Evolutionary conservation across 805 yeast species (phyloP).

Genomic region (Candida koratica): DNA sequence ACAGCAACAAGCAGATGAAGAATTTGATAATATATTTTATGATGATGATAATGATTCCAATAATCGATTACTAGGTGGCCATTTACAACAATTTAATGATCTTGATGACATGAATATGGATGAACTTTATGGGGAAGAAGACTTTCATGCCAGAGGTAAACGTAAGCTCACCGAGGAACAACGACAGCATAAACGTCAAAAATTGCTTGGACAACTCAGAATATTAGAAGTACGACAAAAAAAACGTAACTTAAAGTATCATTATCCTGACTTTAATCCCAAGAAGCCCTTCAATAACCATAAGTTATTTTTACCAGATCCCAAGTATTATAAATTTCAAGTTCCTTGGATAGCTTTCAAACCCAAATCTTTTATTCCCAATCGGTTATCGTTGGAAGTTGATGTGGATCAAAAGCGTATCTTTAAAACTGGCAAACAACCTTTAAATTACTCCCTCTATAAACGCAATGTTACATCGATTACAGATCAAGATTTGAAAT

Average conservation of each 20-base stretch:
- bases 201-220: conserved; percentile 25
- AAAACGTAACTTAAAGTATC: conserved; percentile 35
- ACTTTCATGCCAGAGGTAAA: conserved; percentile 2
- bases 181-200: conserved; percentile 23
- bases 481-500: conserved; percentile 29
- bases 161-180: conserved; percentile 20
- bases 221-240: conserved; percentile 27
- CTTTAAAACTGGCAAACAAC: conserved; percentile 36
- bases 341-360: conserved; percentile 42
- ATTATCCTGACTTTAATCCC: conserved; percentile 61
- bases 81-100: conserved; percentile 20
- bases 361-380: conserved; percentile 51
- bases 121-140: conserved; percentile 19
- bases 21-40: conserved; percentile 39
- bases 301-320: conserved; percentile 58
- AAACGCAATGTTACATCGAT: conserved; percentile 19
- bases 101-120: conserved; percentile 21
- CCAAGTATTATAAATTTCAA: conserved; percentile 51
- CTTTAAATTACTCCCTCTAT: conserved; percentile 2
- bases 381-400: conserved; percentile 55
- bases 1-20: conserved; percentile 35
- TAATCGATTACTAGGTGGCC: conserved; percentile 14
- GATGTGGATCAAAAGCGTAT: conserved; percentile 56
- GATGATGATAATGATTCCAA: conserved; percentile 19
- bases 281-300: conserved; percentile 61